Conservation (phyloP, 805 yeast species). For the Spathaspora arborariae region DNA sequence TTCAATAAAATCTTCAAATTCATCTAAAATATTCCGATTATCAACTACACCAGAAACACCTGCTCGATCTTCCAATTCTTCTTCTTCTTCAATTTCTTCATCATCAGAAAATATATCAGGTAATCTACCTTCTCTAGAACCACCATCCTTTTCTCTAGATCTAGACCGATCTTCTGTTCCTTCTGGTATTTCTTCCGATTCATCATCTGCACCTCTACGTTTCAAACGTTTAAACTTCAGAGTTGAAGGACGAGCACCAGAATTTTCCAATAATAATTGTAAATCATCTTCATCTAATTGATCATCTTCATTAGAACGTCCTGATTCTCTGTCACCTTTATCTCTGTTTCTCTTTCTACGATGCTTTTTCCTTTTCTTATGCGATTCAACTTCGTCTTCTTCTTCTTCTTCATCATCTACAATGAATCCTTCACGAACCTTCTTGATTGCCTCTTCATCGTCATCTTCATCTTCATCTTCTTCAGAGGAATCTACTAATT, state of each 20-base stretch:
- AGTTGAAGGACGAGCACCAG: constrained; percentile 61
- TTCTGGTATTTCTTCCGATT: constrained; percentile 26
- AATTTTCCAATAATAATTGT: constrained; percentile 84
- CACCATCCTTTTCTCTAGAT: not conserved
- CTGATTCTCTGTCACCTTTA: constrained; percentile 8
- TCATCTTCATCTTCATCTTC: constrained; percentile 86
- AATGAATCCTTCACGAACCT: constrained; percentile 86
- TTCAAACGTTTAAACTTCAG: constrained; percentile 76
- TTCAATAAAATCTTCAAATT: constrained; percentile 94
- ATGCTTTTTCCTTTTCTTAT: constrained; percentile 27
- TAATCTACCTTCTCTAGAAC: constrained; percentile 35
- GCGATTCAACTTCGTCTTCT: constrained; percentile 25
- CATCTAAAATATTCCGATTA: constrained; percentile 55
- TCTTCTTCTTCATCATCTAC: constrained; percentile 84
- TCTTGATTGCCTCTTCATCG: constrained; percentile 83
- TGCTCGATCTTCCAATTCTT: constrained; percentile 18
- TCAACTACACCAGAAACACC: constrained; percentile 16
- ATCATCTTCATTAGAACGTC: constrained; percentile 43
- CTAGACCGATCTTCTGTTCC: constrained; percentile 3
- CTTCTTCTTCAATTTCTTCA: constrained; percentile 20
- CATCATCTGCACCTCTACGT: constrained; percentile 47
- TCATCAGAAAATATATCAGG: constrained; percentile 69
- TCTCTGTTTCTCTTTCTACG: constrained; percentile 38
- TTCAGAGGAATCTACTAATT: constrained; percentile 61
- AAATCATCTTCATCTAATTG: constrained; percentile 92